Percentiles rank a stretch among this genome's conserved stretches.
These are phyloP conservation scores for Bremia lactucae DNA, from an alignment of 352 stramenopile genomes.

Conservation along the genomic window DNA sequence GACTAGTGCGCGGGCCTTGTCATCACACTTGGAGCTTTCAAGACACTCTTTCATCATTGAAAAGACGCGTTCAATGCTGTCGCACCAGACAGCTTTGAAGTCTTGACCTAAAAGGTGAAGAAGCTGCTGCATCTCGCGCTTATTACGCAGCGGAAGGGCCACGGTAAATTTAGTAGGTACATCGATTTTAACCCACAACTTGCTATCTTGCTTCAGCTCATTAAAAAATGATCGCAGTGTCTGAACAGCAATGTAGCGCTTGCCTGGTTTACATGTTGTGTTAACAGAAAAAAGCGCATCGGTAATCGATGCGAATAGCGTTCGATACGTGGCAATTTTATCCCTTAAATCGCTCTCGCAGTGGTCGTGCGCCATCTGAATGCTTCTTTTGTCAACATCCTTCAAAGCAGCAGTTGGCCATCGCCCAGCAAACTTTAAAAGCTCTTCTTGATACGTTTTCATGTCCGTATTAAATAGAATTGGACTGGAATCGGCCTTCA, in stretches of 20 bases:
- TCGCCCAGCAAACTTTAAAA: constrained; percentile 18
- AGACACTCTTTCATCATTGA: constrained; percentile 9
- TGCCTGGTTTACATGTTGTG: constrained; percentile 14
- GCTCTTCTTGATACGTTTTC: constrained; percentile 18
- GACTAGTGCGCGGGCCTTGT: constrained; percentile 2
- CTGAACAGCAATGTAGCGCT: constrained; percentile 13
- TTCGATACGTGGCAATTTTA: constrained; percentile 11
- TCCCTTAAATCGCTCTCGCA: constrained; percentile 4
- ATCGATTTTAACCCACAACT: constrained; percentile 19
- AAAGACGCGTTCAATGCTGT: constrained; percentile 21
- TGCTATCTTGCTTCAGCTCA: constrained; percentile 13
- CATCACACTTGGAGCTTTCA: constrained; percentile 1
- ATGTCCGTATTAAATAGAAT: constrained; percentile 7
- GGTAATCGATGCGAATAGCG: constrained; percentile 17
- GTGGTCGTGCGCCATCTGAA: neutral
- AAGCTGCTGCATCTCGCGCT: constrained; percentile 25
- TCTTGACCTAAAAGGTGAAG: constrained; percentile 14
- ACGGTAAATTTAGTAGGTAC: constrained; percentile 18
- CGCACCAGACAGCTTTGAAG: constrained; percentile 17
- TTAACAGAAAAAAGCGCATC: constrained; percentile 22
- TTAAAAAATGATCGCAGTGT: constrained; percentile 13
- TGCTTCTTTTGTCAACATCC: constrained; percentile 12
- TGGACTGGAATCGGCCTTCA: constrained; percentile 8
- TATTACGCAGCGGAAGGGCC: constrained; percentile 22
- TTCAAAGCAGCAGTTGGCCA: constrained; percentile 18